phyloP scores from a whole-genome alignment of 148 eudicot genomes.

The Talinum fruticosum region DNA sequence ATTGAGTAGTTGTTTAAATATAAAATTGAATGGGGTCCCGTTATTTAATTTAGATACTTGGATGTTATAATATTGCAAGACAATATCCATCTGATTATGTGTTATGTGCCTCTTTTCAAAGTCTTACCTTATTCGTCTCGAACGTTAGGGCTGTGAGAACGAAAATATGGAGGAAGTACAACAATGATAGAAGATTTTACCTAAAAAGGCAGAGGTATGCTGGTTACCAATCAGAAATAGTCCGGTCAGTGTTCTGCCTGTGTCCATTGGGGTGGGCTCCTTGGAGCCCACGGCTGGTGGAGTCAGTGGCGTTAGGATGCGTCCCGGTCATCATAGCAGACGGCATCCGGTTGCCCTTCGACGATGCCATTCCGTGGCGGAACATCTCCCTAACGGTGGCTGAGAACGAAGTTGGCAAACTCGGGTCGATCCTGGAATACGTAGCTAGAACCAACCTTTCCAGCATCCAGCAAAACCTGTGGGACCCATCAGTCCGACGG shows the following conservation, averaged over 20 bases:
- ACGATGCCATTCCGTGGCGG: constrained; percentile 57
- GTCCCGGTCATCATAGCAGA: constrained; percentile 91
- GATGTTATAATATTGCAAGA: too few species aligned
- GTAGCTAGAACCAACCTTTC: constrained; percentile 60
- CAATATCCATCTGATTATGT: too few species aligned
- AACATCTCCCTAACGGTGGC: constrained; percentile 65
- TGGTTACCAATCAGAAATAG: constrained; percentile 76
- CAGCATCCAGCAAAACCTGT: constrained; percentile 46
- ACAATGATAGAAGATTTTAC: constrained; percentile 55
- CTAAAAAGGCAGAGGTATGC: constrained; percentile 52
- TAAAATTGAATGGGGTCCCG: too few species aligned
- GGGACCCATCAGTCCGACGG: constrained; percentile 42
- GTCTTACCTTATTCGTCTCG: background rate
- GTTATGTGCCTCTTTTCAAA: background rate
- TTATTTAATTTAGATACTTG: too few species aligned
- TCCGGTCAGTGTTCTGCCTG: constrained; percentile 61
- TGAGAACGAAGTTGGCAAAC: constrained; percentile 49
- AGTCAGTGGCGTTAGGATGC: constrained; percentile 75
- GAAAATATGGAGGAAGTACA: constrained; percentile 51
- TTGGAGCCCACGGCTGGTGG: constrained; percentile 89
- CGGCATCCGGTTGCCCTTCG: constrained; percentile 63
- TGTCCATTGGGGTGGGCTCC: constrained; percentile 98
- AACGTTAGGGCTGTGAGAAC: constrained; percentile 66
- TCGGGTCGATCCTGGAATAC: constrained; percentile 49
- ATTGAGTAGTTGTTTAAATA: too few species aligned